These are phyloP conservation scores for Wickerhamiella azymoides DNA, from an alignment of 805 yeast genomes.

Conservation along the genomic window DNA sequence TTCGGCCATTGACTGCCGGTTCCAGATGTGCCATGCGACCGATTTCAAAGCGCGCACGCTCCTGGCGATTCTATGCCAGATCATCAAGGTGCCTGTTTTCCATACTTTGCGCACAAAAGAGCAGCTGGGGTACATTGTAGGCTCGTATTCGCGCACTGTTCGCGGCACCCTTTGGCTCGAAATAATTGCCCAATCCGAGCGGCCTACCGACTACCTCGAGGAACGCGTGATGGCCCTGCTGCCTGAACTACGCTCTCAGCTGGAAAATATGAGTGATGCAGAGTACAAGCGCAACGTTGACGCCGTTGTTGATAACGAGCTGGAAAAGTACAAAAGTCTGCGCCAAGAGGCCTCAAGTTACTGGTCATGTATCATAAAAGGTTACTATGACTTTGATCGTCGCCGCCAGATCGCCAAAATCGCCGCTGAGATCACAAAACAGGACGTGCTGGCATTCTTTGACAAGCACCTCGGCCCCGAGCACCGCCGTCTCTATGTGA, in stretches of 20 bases:
- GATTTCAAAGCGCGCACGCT: conserved; percentile 33
- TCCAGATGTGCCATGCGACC: conserved; percentile 46
- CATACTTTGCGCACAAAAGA: conserved; percentile 83
- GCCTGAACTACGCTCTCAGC: conserved; percentile 29
- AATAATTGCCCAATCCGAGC: conserved; percentile 77
- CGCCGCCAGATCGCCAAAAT: conserved; percentile 43
- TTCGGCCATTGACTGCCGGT: conserved; percentile 66
- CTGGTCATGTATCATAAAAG: conserved; percentile 55
- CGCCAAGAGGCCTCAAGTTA: conserved; percentile 57
- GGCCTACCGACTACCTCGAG: conserved; percentile 58
- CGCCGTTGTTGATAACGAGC: conserved; percentile 51
- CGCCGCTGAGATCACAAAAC: conserved; percentile 39
- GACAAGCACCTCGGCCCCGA: conserved; percentile 31
- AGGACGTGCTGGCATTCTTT: conserved; percentile 46
- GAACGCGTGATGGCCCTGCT: conserved; percentile 62
- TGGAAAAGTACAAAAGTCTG: conserved; percentile 63
- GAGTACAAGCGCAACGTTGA: conserved; percentile 57
- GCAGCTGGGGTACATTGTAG: conserved; percentile 90
- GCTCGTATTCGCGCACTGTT: conserved; percentile 54
- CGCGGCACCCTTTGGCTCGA: conserved; percentile 58
- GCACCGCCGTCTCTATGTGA: conserved; percentile 33
- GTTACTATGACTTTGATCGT: conserved; percentile 62
- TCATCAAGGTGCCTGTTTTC: conserved; percentile 78
- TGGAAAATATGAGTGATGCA: conserved; percentile 41
- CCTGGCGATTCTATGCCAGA: conserved; percentile 55